Base-by-base conservation (phyloP, 2,329 filamentous ascomycete genomes). In the Lecanicillium sp. region DNA sequence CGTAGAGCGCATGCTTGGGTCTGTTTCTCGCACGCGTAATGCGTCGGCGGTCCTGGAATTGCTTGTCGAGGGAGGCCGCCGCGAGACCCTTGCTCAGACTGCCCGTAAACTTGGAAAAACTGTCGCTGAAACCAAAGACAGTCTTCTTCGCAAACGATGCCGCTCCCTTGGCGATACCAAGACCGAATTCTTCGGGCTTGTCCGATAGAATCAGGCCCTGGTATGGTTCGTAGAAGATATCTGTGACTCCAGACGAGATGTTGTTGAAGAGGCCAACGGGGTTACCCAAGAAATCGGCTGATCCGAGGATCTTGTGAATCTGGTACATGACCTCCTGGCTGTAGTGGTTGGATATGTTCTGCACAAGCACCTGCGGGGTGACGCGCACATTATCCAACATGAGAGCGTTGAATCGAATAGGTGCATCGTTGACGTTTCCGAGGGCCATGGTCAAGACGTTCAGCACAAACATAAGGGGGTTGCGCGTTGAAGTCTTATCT, bases 361-460 rank as follows among this genome's bases (percentile, higher is more conserved):
- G 84, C 19, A 90, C 78, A 37, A 98, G 74, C 1, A 95, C 82
- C 5, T 84, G 83, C 7, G 90, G 83, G 0, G 93, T 95, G 5
- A 98, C 86, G 23, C 93, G 83, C 37, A 93, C 90, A 58, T 98
- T 98, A 66, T 98, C 93, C 20, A 98, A 71, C 71, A 98, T 87
- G 20, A 98, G 73, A 1, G 93, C 89, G 54, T 97, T 98, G 62
- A 98, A 82, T 40, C 89, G 84, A 45, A 98, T 83, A 0, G 93
- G 94, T 6, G 93, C 93, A 67, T 98, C 94, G 60, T 98, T 98
- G 72, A 98, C 89, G 60, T 98, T 98, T 54, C 93, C 93, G 60
- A 98, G 93, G 12, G 93, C 95, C 93, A 98, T 98, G 1, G 94
- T 97, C 73, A 98, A 83, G 56, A 97, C 88, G 61, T 98, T 97